These are phyloP conservation scores for Echinosophora koreensis DNA, from an alignment of 306 rosid species.

Conservation along the genomic window DNA sequence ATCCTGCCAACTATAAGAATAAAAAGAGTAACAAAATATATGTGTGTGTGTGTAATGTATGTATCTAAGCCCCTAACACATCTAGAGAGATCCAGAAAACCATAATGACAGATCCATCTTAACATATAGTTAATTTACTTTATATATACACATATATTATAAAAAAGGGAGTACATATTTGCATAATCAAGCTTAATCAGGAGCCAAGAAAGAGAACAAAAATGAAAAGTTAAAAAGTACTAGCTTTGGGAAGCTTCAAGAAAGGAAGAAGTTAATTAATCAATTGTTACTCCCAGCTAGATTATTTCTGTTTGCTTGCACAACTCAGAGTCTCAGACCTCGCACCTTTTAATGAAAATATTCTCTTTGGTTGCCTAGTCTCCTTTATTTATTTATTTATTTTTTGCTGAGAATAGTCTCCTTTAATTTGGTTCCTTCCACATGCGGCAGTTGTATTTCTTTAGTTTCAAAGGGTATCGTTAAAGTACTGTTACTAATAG, in stretches of 20 bases:
- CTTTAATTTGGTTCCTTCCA: slow-evolving; percentile 45
- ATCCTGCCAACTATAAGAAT: background rate
- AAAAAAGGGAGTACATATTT: background rate
- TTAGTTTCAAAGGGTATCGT: background rate
- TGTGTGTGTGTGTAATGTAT: no score
- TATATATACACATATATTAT: background rate
- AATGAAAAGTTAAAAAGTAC: slow-evolving; percentile 30
- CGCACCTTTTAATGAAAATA: slow-evolving; percentile 51
- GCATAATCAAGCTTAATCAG: background rate
- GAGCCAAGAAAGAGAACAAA: slow-evolving; percentile 3
- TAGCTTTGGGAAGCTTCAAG: slow-evolving; percentile 45
- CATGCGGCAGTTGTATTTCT: slow-evolving; percentile 32
- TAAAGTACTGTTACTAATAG: slow-evolving; percentile 18
- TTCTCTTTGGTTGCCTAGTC: slow-evolving; percentile 8
- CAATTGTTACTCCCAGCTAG: slow-evolving; percentile 32
- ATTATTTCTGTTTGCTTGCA: slow-evolving; percentile 41
- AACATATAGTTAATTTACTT: background rate
- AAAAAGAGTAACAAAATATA: no score
- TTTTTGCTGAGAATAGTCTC: no score
- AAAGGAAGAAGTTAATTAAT: slow-evolving; percentile 36
- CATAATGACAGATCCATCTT: background rate
- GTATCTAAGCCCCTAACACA: background rate
- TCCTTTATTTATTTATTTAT: no score
- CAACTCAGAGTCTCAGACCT: slow-evolving; percentile 36
- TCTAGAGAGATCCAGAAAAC: background rate